Conservation (phyloP, 345 rosid species). For the Citrus mangshanensis region DNA sequence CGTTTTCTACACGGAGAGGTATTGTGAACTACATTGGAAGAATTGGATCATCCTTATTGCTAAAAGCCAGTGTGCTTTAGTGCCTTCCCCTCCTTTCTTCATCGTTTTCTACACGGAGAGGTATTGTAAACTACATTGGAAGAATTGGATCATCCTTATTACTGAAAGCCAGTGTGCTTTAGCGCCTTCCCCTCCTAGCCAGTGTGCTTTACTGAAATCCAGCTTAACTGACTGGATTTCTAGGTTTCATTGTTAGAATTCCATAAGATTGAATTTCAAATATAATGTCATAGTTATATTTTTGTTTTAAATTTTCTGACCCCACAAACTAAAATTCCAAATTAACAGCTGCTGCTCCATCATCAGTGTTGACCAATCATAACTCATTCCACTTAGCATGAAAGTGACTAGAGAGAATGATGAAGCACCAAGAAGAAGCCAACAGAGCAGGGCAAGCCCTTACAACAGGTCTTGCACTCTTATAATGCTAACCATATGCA, state of each 20-base stretch:
- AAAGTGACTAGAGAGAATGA: slow-evolving; percentile 1
- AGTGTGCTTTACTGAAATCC: not conserved
- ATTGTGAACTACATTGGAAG: slow-evolving; percentile 18
- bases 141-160: too few species aligned
- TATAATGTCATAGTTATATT: not conserved
- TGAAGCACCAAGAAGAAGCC: not conserved
- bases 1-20: slow-evolving; percentile 19
- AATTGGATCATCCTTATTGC: not conserved
- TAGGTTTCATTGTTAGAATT: not conserved
- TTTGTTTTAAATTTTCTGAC: not conserved
- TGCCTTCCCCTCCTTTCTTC: not conserved
- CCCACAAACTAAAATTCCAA: not conserved
- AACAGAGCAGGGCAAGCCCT: not conserved
- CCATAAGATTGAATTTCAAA: not conserved
- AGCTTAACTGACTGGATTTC: not conserved
- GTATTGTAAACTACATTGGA: too few species aligned
- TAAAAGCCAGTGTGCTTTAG: not conserved
- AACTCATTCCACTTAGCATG: not conserved
- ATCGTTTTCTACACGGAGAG: too few species aligned
- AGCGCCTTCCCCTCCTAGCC: not conserved
- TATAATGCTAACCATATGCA: not conserved
- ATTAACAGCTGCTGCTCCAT: slow-evolving; percentile 7
- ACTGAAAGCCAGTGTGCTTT: slow-evolving; percentile 1
- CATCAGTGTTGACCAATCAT: not conserved
- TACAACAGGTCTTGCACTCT: not conserved